Evolutionary conservation across 805 yeast species (phyloP), one percentile per base, ranked within the genome.

Genomic region (Metschnikowia anglica): DNA sequence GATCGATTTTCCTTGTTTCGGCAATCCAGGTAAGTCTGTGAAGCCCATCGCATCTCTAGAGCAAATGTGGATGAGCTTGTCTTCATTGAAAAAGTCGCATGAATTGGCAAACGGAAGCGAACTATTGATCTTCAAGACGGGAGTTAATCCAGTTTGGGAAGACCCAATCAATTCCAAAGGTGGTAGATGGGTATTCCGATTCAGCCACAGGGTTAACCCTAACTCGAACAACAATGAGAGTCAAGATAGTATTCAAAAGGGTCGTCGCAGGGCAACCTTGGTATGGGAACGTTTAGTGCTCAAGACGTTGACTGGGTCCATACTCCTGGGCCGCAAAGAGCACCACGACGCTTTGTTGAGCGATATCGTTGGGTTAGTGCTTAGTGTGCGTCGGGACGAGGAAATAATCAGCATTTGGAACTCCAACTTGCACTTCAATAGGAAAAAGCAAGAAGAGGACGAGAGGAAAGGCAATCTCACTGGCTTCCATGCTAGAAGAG

Each of bases 81-180:
- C 69, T 8, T 59, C 61, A 20, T 53, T 79, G 44, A 72, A 70
- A 49, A 61, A 59, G 29, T 59, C 74, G 1, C 58, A 58, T 37
- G 69, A 68, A 29, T 59, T 75, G 44, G 61, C 66, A 15, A 58
- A 61, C 35, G 80, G 79, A 16, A 68, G 79, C 19, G 84, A 80
- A 55, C 66, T 75, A 41, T 75, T 79, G 46, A 59, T 81, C 8
- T 81, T 81, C 63, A 79, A 79, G 50, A 63, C 72, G 24, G 83
- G 83, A 2, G 70, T 80, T 27, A 74, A 76, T 49, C 87, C 87
- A 9, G 75, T 79, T 37, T 81, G 87, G 85, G 85, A 81, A 55
- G 85, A 81, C 55, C 81, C 82, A 7, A 65, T 71, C 37, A 81
- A 81, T 55, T 61, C 73, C 46, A 65, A 68, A 39, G 86, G 86